Base-by-base conservation (phyloP, 768 basidiomycete species). In the Podaxis sp. region DNA sequence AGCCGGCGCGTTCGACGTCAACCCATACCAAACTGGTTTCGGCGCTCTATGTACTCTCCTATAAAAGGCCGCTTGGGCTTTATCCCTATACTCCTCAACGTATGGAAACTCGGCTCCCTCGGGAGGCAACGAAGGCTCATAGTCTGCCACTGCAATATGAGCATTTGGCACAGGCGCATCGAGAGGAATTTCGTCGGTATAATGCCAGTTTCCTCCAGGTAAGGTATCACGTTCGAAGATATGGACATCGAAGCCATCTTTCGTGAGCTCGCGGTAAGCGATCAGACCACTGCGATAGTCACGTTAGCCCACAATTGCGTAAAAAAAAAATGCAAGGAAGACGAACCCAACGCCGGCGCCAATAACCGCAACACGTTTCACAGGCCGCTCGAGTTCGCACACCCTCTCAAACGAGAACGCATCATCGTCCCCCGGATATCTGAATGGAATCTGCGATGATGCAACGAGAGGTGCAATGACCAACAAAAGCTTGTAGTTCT, bases 141-240 rank as follows among this genome's bases (percentile, higher is more conserved):
- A 80, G 63, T 79, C 79, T 0, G 70, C 76, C 4, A 74, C 61
- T 0, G 70, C 62, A 8, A 74, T 68, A 57, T 74, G 71, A 2
- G 63, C 68, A 58, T 76, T 77, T 3, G 78, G 79, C 15, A 80
- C 70, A 15, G 77, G 73, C 1, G 76, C 72, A 54, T 75, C 67
- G 4, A 72, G 62, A 2, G 78, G 73, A 1, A 65, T 66, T 58
- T 79, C 75, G 6, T 79, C 78, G 7, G 76, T 76, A 53, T 79
- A 79, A 61, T 77, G 77, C 79, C 79, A 80, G 60, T 76, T 78
- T 8, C 78, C 78, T 2, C 78, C 77, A 1, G 79, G 77, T 0
- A 71, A 56, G 28, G 68, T 60, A 64, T 79, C 79, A n/a, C 78
- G 74, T 57, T 79, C 77, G 53, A 74, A 78, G 8, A 78, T 48